These are phyloP conservation scores for Dryas integrifolia DNA, from an alignment of 331 rosid species.

Conservation along the genomic window DNA sequence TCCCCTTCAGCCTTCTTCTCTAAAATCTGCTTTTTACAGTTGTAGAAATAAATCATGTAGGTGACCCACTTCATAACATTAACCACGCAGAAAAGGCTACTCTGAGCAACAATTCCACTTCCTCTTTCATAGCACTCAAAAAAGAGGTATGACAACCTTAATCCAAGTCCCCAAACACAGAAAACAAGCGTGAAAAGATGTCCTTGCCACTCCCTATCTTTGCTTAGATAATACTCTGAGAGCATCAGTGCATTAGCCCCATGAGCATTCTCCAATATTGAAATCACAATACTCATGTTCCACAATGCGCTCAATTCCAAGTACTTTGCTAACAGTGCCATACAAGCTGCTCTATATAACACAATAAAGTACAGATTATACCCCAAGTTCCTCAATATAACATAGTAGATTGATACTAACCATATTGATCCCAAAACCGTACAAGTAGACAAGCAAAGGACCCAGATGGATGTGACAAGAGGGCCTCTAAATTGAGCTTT, in stretches of 20 bases:
- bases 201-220: slow-evolving; percentile 34
- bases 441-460: slow-evolving; percentile 28
- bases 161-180: slow-evolving; percentile 36
- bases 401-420: slow-evolving; percentile 10
- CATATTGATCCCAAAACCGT: slow-evolving; percentile 28
- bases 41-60: slow-evolving; percentile 43
- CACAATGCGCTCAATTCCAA: slow-evolving; percentile 53
- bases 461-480: slow-evolving; percentile 36
- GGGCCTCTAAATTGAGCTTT: slow-evolving; percentile 33
- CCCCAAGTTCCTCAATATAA: not conserved
- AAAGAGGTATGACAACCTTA: slow-evolving; percentile 31
- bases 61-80: slow-evolving; percentile 56
- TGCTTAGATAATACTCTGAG: slow-evolving; percentile 33
- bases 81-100: slow-evolving; percentile 32
- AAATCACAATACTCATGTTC: slow-evolving; percentile 57
- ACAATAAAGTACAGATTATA: not conserved
- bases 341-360: slow-evolving; percentile 13
- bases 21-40: slow-evolving; percentile 39
- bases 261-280: slow-evolving; percentile 42
- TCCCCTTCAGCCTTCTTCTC: slow-evolving; percentile 48
- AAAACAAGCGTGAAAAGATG: slow-evolving; percentile 45
- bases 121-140: slow-evolving; percentile 37
- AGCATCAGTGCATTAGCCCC: slow-evolving; percentile 41
- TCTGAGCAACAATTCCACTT: slow-evolving; percentile 36
- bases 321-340: slow-evolving; percentile 33